Percentiles rank a stretch among this genome's conserved stretches.
These are phyloP conservation scores for Moesziomyces antarcticus DNA, from an alignment of 1,284 basidiomycete species.

Conservation along the genomic window DNA sequence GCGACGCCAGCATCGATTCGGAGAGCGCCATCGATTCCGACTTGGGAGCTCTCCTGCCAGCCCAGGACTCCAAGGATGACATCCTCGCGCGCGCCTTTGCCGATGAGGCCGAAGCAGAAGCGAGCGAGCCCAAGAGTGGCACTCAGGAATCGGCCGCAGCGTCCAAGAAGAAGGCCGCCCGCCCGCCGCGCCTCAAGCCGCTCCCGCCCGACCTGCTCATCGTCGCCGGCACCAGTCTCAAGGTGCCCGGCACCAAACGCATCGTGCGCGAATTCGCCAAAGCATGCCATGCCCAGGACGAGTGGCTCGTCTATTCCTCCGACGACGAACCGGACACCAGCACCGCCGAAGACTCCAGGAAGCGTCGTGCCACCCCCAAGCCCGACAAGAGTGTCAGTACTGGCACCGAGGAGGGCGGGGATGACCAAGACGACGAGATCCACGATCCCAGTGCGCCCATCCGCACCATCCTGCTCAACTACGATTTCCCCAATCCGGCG, in stretches of 20 bases:
- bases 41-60: constrained; percentile 12
- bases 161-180: constrained; percentile 20
- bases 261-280: constrained; percentile 93
- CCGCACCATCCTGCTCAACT: constrained; percentile 84
- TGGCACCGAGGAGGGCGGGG: constrained; percentile 9
- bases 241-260: constrained; percentile 91
- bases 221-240: constrained; percentile 94
- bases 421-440: constrained; percentile 32
- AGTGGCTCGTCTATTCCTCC: constrained; percentile 43
- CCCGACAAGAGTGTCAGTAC: neutral
- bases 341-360: constrained; percentile 40
- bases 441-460: constrained; percentile 70
- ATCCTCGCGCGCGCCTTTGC: constrained; percentile 49
- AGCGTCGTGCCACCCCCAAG: constrained; percentile 21
- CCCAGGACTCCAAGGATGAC: constrained; percentile 34
- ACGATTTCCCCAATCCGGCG: constrained; percentile 86
- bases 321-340: constrained; percentile 53
- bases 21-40: constrained; percentile 29
- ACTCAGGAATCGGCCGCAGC: constrained; percentile 27
- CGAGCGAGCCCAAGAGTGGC: constrained; percentile 23
- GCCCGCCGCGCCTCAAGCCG: constrained; percentile 60
- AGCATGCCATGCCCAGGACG: constrained; percentile 74
- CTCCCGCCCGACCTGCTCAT: constrained; percentile 85
- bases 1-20: constrained; percentile 32
- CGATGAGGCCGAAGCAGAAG: constrained; percentile 22